Conservation (phyloP, 2,329 filamentous ascomycete species). For the Cadophora gregata region DNA sequence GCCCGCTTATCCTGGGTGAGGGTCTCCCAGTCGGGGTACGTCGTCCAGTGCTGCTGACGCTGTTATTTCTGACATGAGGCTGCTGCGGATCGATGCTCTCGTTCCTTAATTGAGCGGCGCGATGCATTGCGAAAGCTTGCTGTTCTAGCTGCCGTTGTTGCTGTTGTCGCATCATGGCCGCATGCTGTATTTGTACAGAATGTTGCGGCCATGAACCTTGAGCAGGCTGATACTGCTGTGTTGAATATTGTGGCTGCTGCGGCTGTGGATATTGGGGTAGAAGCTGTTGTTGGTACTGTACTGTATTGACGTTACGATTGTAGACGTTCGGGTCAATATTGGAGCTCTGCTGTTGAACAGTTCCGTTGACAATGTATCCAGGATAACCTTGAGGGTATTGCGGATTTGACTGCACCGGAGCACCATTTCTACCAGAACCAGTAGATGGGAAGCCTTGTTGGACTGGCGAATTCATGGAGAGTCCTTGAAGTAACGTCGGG, state of each 20-base stretch:
- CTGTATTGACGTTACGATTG: conserved; percentile 15
- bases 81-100: conserved; percentile 25
- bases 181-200: neutral
- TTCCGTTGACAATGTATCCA: neutral
- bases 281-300: conserved; percentile 19
- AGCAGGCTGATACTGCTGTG: conserved; percentile 22
- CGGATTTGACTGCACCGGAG: neutral
- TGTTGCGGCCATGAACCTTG: conserved; percentile 17
- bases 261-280: conserved; percentile 11
- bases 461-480: conserved; percentile 38
- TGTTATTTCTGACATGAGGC: conserved; percentile 30
- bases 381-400: neutral
- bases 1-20: neutral
- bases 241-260: conserved; percentile 15
- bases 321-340: conserved; percentile 12
- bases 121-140: conserved; percentile 27
- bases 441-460: conserved; percentile 30
- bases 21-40: conserved; percentile 21
- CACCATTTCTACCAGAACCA: conserved; percentile 26
- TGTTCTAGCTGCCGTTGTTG: conserved; percentile 24
- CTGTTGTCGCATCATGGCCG: conserved; percentile 18
- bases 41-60: conserved; percentile 30
- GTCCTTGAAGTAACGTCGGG: conserved; percentile 34
- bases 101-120: conserved; percentile 28
- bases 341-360: neutral